phyloP scores from a whole-genome alignment of 352 stramenopile genomes.

The Phytophthora boehmeriae region DNA sequence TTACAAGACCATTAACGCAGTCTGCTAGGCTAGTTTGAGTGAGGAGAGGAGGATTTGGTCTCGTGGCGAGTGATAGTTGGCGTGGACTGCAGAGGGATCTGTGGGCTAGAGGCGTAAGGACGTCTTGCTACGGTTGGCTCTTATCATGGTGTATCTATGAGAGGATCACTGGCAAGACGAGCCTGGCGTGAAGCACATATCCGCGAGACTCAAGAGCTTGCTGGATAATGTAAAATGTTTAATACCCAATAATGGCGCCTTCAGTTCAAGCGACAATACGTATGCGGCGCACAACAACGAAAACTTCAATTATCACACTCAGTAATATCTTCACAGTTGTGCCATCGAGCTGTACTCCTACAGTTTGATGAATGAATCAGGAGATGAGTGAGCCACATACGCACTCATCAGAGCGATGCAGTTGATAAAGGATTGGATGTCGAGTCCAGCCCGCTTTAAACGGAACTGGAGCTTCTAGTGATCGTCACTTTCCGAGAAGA shows the following conservation, averaged over 20 bases:
- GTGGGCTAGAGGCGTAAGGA: slow-evolving; percentile 8
- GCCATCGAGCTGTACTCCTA: too few species aligned
- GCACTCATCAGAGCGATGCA: too few species aligned
- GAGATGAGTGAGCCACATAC: too few species aligned
- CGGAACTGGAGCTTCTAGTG: too few species aligned
- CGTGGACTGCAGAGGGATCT: slow-evolving; percentile 19
- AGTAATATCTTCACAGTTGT: too few species aligned
- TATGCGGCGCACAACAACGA: too few species aligned
- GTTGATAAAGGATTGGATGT: too few species aligned
- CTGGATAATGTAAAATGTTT: slow-evolving; percentile 39
- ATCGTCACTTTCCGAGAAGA: too few species aligned
- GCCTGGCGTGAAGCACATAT: slow-evolving; percentile 28
- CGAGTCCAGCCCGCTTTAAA: too few species aligned
- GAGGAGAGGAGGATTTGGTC: slow-evolving; percentile 5
- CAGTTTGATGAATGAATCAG: too few species aligned
- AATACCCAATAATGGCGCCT: slow-evolving; percentile 17
- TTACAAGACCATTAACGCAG: slow-evolving; percentile 61
- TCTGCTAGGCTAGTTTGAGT: slow-evolving; percentile 43
- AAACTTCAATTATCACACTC: background rate
- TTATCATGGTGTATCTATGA: slow-evolving; percentile 21
- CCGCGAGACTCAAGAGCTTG: slow-evolving; percentile 24
- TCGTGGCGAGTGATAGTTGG: slow-evolving; percentile 21
- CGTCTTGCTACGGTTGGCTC: slow-evolving; percentile 20
- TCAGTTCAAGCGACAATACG: too few species aligned
- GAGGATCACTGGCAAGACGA: slow-evolving; percentile 22